Evolutionary conservation across 73 alveolate genomes (phyloP).

Genomic region (Blepharisma japonicum): DNA sequence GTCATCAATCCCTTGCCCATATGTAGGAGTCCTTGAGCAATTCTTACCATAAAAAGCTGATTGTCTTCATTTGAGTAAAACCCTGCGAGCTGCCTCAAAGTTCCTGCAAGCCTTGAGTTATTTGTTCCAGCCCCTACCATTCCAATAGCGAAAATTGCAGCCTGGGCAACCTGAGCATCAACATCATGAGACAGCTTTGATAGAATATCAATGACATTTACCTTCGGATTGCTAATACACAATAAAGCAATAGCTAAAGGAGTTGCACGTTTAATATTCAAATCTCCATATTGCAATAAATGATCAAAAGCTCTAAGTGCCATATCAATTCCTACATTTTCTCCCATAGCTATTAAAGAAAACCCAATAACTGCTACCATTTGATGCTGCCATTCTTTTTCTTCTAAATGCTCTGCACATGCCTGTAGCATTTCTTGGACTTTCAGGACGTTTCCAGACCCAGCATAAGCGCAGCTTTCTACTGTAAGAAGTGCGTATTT

Average conservation of each 20-base stretch:
- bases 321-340: constrained; percentile 93
- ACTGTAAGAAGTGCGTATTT: constrained; percentile 65
- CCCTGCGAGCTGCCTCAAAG: constrained; percentile 89
- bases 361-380: constrained; percentile 89
- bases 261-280: constrained; percentile 83
- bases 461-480: constrained; percentile 90
- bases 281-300: constrained; percentile 93
- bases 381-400: constrained; percentile 69
- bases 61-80: constrained; percentile 86
- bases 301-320: constrained; percentile 85
- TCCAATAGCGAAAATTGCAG: constrained; percentile 82
- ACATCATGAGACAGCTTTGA: constrained; percentile 90
- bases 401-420: constrained; percentile 91
- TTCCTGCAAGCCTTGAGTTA: constrained; percentile 89
- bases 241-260: constrained; percentile 90
- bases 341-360: constrained; percentile 93
- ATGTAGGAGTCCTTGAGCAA: constrained; percentile 86
- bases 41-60: constrained; percentile 87
- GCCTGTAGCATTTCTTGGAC: constrained; percentile 86
- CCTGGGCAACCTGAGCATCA: constrained; percentile 75
- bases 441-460: constrained; percentile 90
- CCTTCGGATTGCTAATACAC: constrained; percentile 84
- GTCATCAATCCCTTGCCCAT: constrained; percentile 83
- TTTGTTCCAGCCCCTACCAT: constrained; percentile 92
- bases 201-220: constrained; percentile 81